Percentiles rank a stretch among this genome's conserved stretches.
These are phyloP conservation scores for Annulohypoxylon bovei DNA, from an alignment of 495 filamentous ascomycete species.

Conservation along the genomic window DNA sequence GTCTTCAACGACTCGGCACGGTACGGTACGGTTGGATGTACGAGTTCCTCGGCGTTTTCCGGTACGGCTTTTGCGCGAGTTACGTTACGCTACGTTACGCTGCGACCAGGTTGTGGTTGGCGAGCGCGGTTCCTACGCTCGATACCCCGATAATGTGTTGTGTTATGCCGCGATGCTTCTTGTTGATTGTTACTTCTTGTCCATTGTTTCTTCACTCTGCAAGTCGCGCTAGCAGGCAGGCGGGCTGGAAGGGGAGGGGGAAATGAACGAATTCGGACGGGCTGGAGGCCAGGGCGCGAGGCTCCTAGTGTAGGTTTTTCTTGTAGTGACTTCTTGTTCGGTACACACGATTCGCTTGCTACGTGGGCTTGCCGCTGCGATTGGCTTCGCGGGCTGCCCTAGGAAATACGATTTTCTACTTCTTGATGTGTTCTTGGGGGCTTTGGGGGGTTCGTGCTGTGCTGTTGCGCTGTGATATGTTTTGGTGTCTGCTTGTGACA, in stretches of 20 bases:
- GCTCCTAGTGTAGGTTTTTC: too few relatives aligned
- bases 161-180: neutral
- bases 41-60: conserved; percentile 16
- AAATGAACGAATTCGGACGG: too few relatives aligned
- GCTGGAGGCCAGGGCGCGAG: too few relatives aligned
- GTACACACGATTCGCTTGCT: neutral
- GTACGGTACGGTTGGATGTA: conserved; percentile 18
- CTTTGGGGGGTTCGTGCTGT: neutral
- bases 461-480: too few relatives aligned
- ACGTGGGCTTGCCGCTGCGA: neutral
- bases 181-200: neutral
- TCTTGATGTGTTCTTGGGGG: neutral
- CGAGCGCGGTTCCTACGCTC: conserved; percentile 2
- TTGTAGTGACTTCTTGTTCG: too few relatives aligned
- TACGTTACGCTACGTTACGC: neutral
- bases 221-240: neutral
- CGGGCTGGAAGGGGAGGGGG: too few relatives aligned
- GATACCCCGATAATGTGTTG: neutral
- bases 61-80: neutral
- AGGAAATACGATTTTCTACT: neutral
- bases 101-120: neutral
- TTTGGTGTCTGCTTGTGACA: too few relatives aligned
- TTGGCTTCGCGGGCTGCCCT: neutral
- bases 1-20: conserved; percentile 31
- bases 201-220: neutral